Conservation (phyloP, 306 rosid genomes). For the Begonia masoniana region DNA sequence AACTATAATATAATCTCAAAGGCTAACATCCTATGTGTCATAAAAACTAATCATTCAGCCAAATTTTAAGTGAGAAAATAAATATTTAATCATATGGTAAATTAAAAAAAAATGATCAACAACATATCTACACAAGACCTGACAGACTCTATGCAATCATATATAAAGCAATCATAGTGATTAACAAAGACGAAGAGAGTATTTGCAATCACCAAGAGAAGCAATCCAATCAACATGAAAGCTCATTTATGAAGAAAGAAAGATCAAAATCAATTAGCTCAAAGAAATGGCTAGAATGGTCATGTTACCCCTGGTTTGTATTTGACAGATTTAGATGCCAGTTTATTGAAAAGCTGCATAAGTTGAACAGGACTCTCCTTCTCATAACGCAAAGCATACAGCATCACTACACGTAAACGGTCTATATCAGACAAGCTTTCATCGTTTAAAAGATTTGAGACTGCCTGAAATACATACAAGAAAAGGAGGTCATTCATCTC, state of each 20-base stretch:
- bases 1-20: neutral
- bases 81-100: too few species aligned
- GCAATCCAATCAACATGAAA: neutral
- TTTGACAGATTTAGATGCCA: constrained; percentile 65
- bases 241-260: neutral
- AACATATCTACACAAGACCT: too few species aligned
- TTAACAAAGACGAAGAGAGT: neutral
- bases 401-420: constrained; percentile 69
- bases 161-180: neutral
- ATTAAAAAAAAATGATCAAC: too few species aligned
- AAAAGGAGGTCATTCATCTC: constrained; percentile 5
- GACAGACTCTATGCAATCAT: neutral
- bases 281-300: constrained; percentile 6
- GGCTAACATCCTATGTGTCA: too few species aligned
- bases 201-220: neutral
- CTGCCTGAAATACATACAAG: constrained; percentile 52
- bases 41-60: too few species aligned
- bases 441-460: constrained; percentile 55
- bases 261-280: neutral
- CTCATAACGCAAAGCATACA: constrained; percentile 87
- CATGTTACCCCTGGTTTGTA: constrained; percentile 65
- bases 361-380: constrained; percentile 90
- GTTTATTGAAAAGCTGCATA: constrained; percentile 71
- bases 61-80: too few species aligned
- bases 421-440: constrained; percentile 70